Evolutionary conservation across 1,284 basidiomycete genomes (phyloP).

Genomic region (Pterulicium gracile): DNA sequence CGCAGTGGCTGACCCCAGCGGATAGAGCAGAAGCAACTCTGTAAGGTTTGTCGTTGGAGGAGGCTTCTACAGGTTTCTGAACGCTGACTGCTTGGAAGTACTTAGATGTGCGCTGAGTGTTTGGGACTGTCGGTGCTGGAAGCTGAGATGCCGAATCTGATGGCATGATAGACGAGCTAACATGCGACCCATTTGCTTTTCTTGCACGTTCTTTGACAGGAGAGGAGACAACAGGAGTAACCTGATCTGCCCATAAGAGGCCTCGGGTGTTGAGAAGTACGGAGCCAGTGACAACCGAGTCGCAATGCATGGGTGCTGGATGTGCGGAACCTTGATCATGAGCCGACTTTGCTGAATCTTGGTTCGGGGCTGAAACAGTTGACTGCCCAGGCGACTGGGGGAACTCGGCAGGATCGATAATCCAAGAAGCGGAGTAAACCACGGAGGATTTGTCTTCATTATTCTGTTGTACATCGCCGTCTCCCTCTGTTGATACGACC

Average conservation of each 20-base stretch:
- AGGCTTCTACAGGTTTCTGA: too few species aligned
- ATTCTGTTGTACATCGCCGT: too few species aligned
- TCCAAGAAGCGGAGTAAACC: conserved; percentile 8
- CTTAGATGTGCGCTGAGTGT: not conserved
- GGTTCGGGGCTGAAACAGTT: not conserved
- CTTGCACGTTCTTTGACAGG: too few species aligned
- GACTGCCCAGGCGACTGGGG: not conserved
- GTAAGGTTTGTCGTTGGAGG: too few species aligned
- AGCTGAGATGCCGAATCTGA: not conserved
- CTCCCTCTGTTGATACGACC: too few species aligned
- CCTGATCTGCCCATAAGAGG: not conserved
- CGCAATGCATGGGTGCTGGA: not conserved
- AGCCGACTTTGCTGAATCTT: not conserved
- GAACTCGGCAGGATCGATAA: conserved; percentile 8
- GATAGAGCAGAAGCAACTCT: too few species aligned
- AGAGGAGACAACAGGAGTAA: too few species aligned
- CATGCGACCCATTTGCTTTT: not conserved
- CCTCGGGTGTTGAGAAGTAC: not conserved
- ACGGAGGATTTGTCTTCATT: conserved; percentile 9
- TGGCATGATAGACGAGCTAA: not conserved
- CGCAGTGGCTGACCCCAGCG: too few species aligned
- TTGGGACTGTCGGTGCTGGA: not conserved
- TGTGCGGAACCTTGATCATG: too few species aligned
- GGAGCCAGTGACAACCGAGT: too few species aligned
- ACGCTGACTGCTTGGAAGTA: not conserved